Evolutionary conservation across 148 eudicot genomes (phyloP).

Genomic region (Silene latifolia): DNA sequence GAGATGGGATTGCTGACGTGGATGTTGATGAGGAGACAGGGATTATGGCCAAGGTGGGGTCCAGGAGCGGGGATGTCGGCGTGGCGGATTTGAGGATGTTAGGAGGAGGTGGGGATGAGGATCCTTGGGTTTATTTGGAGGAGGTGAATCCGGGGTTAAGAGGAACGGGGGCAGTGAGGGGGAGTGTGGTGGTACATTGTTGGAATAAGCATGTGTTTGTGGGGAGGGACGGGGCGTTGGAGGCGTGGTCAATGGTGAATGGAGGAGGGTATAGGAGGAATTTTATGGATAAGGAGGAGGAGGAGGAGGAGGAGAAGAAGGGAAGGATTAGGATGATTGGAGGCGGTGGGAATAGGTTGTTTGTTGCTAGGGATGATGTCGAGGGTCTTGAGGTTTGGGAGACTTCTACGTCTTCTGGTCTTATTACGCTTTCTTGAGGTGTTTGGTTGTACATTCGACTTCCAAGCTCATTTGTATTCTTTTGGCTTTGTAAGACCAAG

Average conservation of each 20-base stretch:
- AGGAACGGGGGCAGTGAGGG: conserved; percentile 23
- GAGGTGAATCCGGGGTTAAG: conserved; percentile 66
- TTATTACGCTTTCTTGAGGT: neutral
- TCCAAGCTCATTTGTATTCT: neutral
- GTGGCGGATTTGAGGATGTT: conserved; percentile 71
- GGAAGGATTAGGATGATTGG: conserved; percentile 60
- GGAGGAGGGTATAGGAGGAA: conserved; percentile 57
- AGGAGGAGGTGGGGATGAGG: conserved; percentile 35
- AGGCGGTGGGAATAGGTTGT: conserved; percentile 84
- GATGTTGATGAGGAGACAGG: conserved; percentile 49
- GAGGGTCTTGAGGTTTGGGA: conserved; percentile 98
- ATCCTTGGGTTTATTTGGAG: conserved; percentile 84
- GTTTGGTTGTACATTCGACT: neutral
- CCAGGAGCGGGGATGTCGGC: conserved; percentile 67
- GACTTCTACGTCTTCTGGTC: conserved; percentile 52
- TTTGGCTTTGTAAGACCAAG: too few species aligned
- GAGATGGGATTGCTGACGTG: conserved; percentile 75
- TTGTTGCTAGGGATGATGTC: conserved; percentile 66
- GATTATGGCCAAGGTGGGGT: conserved; percentile 58
- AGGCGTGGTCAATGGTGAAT: conserved; percentile 73
- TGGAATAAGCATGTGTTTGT: conserved; percentile 64
- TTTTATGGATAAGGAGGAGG: conserved; percentile 64
- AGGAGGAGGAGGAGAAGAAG: conserved; percentile 48
- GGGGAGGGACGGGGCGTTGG: conserved; percentile 61
- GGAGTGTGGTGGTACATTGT: conserved; percentile 46